Evolutionary conservation across 176 grass and related monocot species (phyloP), one percentile per base, ranked within the genome.

Genomic region (sorghum (Sorghum bicolor)): DNA sequence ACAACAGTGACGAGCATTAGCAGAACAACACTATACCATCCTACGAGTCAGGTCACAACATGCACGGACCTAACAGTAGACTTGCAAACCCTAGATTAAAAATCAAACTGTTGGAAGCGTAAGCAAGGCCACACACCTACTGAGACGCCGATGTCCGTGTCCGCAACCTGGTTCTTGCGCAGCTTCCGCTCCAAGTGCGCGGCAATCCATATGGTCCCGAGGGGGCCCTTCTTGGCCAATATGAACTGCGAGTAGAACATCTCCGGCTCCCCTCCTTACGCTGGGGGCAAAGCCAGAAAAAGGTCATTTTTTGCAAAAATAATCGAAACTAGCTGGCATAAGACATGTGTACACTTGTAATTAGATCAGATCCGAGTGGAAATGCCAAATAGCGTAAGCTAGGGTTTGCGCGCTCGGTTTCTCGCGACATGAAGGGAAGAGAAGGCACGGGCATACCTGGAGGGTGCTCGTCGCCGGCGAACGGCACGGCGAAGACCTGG

Each of bases 201-300:
- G 5, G 97, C 97, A 63, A 99, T 99, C 97, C 97, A 99, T 92
- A 99, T 99, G 14, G 97, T 99, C 55, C 97, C 97, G 24, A 99
- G 97, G 2, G 97, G 97, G 9, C 97, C 97, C 70, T 99, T 99
- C 87, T 99, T 99, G 81, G 97, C 97, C 93, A 99, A 91, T 64
- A 99, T 99, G 91, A 99, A 99, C 97, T 99, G 97, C 15, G 97
- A 99, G 77, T 99, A 99, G 86, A 99, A 99, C 97, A 99, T 99
- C 24, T 94, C 86, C 81, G 50, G 26, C 68, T 65, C 36, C 80
- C 81, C 44, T 80, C 76, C 86, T 84, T 26, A 48, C 71, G 4
- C 73, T 38, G 80, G 89, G 88, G 79, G 57, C n/a, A 10, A 70
- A 69, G 5, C 53, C 37, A 15, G 64, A 48, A 55, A 48, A 61